These are phyloP conservation scores for Scheffersomyces segobiensis DNA, from an alignment of 1,139 yeast genomes.

Conservation along the genomic window DNA sequence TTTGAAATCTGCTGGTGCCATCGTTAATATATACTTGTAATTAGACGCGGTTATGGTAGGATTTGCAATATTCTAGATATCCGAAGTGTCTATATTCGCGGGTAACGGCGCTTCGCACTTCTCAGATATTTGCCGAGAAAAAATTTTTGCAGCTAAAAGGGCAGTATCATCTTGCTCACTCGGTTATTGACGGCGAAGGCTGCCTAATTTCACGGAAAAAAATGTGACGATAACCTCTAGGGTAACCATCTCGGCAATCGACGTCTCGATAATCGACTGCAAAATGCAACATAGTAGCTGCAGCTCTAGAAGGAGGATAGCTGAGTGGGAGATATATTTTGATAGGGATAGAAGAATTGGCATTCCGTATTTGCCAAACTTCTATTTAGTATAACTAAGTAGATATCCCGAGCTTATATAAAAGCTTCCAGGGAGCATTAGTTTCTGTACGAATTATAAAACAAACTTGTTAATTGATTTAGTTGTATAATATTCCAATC, in stretches of 20 bases:
- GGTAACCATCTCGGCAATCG: background rate
- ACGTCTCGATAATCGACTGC: background rate
- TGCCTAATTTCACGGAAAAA: background rate
- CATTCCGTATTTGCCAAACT: too few relatives aligned
- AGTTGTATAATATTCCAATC: too few relatives aligned
- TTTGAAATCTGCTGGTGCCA: background rate
- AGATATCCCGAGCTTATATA: too few relatives aligned
- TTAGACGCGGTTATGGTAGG: background rate
- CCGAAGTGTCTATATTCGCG: background rate
- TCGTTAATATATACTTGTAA: background rate
- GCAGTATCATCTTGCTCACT: background rate
- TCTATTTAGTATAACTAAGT: too few relatives aligned
- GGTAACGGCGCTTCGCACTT: background rate
- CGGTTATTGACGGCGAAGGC: background rate
- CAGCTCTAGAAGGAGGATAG: background rate
- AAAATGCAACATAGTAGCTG: background rate
- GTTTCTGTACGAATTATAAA: too few relatives aligned
- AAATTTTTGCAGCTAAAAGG: conserved; percentile 6
- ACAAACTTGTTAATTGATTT: too few relatives aligned
- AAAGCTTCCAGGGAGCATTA: too few relatives aligned
- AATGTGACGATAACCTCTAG: background rate
- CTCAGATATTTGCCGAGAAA: background rate
- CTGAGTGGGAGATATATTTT: background rate
- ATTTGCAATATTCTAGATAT: background rate
- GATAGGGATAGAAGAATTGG: too few relatives aligned